Conservation (phyloP, 805 yeast genomes). For the Lachancea cidri region DNA sequence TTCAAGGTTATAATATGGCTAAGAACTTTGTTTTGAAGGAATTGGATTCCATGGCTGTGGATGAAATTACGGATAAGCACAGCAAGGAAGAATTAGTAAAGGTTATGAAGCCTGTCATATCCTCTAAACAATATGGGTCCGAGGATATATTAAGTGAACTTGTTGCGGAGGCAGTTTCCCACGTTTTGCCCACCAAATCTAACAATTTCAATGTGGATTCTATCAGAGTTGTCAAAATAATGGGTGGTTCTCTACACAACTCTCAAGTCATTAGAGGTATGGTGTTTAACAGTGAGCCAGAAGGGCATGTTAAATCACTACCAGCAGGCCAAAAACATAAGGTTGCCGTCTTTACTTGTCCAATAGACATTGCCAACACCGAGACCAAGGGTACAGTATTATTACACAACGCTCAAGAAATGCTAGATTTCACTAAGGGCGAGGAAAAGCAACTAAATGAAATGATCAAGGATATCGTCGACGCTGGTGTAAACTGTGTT, state of each 20-base stretch:
- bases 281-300: slow-evolving; percentile 98
- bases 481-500: slow-evolving; percentile 81
- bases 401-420: slow-evolving; percentile 92
- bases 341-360: slow-evolving; percentile 91
- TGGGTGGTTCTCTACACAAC: slow-evolving; percentile 77
- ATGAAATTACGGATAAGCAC: slow-evolving; percentile 43
- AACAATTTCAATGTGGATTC: slow-evolving; percentile 80
- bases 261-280: slow-evolving; percentile 89
- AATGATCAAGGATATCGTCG: slow-evolving; percentile 74
- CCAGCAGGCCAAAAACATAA: slow-evolving; percentile 50
- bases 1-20: slow-evolving; percentile 91
- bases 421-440: slow-evolving; percentile 93
- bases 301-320: slow-evolving; percentile 73
- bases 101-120: slow-evolving; percentile 78
- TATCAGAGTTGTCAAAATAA: slow-evolving; percentile 90
- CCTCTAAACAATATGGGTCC: slow-evolving; percentile 88
- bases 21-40: slow-evolving; percentile 63
- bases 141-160: slow-evolving; percentile 73
- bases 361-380: slow-evolving; percentile 92
- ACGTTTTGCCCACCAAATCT: slow-evolving; percentile 55
- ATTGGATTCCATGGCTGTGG: slow-evolving; percentile 60
- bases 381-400: slow-evolving; percentile 97
- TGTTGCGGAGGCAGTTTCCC: slow-evolving; percentile 78
- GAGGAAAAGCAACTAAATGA: slow-evolving; percentile 91
- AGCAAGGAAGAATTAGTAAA: slow-evolving; percentile 55